These are phyloP conservation scores for Leccinum barrowsii DNA, from an alignment of 768 basidiomycete species.

Conservation along the genomic window DNA sequence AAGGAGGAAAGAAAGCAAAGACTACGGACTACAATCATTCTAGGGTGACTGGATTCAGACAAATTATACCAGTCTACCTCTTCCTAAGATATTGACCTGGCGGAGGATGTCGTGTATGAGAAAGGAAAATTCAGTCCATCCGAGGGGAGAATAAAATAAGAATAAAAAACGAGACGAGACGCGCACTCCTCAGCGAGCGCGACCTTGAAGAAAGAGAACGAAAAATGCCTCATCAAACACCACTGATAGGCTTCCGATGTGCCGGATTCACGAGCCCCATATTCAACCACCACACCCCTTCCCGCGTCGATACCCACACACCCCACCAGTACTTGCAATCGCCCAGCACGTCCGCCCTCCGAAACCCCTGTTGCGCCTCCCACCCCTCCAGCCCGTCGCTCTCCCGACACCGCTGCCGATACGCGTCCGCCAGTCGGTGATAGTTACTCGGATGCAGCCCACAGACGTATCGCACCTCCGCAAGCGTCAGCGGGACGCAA, in stretches of 20 bases:
- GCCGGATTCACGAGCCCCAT: constrained; percentile 38
- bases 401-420: constrained; percentile 35
- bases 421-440: constrained; percentile 18
- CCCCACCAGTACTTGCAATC: constrained; percentile 45
- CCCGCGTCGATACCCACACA: constrained; percentile 26
- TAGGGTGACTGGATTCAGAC: background rate
- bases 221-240: background rate
- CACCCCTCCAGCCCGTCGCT: constrained; percentile 39
- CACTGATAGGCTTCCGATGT: constrained; percentile 4
- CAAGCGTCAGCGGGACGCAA: constrained; percentile 38
- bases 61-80: background rate
- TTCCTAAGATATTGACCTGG: background rate
- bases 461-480: constrained; percentile 26
- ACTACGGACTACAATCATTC: background rate
- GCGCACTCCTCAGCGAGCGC: background rate
- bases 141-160: background rate
- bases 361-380: constrained; percentile 29
- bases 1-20: background rate
- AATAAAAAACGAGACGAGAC: background rate
- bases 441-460: constrained; percentile 19
- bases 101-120: background rate
- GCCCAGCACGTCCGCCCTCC: constrained; percentile 50
- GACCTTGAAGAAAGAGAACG: background rate
- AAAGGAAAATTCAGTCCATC: background rate
- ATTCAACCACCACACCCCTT: constrained; percentile 44